A percentile compares a stretch with the other conserved stretches of the same genome.
phyloP scores from a whole-genome alignment of 192 early-diverging fungal genomes.

The Backusella macrospora region DNA sequence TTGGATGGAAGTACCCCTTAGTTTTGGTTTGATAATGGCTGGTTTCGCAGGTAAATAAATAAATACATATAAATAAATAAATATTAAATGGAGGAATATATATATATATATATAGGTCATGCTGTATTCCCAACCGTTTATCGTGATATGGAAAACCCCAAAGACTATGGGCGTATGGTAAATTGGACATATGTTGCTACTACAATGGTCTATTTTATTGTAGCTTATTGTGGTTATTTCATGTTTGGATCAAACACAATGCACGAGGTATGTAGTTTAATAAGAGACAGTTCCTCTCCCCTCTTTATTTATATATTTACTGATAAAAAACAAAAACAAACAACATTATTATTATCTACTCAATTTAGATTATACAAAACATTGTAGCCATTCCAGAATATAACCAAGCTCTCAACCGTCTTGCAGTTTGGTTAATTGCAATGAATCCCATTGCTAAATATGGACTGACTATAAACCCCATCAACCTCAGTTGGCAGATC shows the following conservation, averaged over 20 bases:
- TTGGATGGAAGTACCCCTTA: constrained; percentile 48
- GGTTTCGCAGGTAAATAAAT: constrained; percentile 50
- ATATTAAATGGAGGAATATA: no score
- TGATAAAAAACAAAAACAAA: no score
- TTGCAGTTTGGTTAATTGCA: constrained; percentile 68
- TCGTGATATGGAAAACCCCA: constrained; percentile 64
- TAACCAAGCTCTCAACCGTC: constrained; percentile 52
- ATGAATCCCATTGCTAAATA: constrained; percentile 78
- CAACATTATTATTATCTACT: no score
- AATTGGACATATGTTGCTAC: constrained; percentile 61
- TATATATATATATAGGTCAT: constrained; percentile 34
- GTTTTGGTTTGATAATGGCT: constrained; percentile 62
- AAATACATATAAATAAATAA: neutral
- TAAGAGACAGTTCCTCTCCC: neutral
- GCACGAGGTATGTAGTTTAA: constrained; percentile 50
- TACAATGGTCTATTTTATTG: constrained; percentile 53
- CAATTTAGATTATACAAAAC: constrained; percentile 75
- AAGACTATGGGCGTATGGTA: constrained; percentile 51
- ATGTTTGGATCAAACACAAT: constrained; percentile 72
- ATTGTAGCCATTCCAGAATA: constrained; percentile 61
- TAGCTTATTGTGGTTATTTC: constrained; percentile 60
- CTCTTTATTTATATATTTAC: neutral
- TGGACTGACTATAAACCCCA: constrained; percentile 63
- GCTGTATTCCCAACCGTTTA: constrained; percentile 73
- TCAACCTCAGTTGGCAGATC: constrained; percentile 56